Base-by-base conservation (phyloP, 495 filamentous ascomycete species). In the Daldinia grandis region DNA sequence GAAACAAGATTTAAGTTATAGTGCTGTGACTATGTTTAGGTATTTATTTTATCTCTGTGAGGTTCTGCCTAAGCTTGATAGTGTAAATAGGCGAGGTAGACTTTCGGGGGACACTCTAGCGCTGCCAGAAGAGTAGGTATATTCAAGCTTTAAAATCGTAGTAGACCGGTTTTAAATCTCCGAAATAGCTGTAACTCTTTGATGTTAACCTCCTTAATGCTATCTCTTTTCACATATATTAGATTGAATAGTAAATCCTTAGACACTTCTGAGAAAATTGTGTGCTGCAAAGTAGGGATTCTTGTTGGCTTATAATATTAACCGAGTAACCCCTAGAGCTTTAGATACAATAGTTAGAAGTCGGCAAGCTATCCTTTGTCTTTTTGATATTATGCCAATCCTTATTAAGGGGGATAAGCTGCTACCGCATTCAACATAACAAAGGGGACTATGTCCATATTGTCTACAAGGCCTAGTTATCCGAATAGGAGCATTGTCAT, bases 371-470 rank as follows among this genome's bases (percentile, higher is more conserved):
- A 28, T 40, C 44, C 66, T 69, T 64, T 69, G 54, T 70, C 44
- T 37, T 47, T 47, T 42, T 35, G 4, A 15, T 33, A 21, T 8
- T 58, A 14, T 40, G 14, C 25, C 35, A 44, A 44, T 44, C 40
- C 19, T 35, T 50, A 19, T 53, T 19, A 2, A 5, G 24, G 17
- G 42, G n/a, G 7, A 15, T n/a, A 15, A 35, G 15, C n/a, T 30
- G 10, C 10, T 58, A 53, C 66, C 66, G 59, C 59, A 69, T 69
- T 63, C 53, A 54, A 64, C 28, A 33, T 7, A 17, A 63, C 66
- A 69, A 69, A 69, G 59, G 27, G 28, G 12, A 49, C 24, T 8
- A 24, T 51, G 28, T 38, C 57, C 44, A 47, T 47, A 12, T 24
- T 3, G 17, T 30, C 4, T n/a, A 53, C 10, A 47, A 24, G 8